Evolutionary conservation across 208 protist species (phyloP).

Genomic region (Wallacemonas sp.): DNA sequence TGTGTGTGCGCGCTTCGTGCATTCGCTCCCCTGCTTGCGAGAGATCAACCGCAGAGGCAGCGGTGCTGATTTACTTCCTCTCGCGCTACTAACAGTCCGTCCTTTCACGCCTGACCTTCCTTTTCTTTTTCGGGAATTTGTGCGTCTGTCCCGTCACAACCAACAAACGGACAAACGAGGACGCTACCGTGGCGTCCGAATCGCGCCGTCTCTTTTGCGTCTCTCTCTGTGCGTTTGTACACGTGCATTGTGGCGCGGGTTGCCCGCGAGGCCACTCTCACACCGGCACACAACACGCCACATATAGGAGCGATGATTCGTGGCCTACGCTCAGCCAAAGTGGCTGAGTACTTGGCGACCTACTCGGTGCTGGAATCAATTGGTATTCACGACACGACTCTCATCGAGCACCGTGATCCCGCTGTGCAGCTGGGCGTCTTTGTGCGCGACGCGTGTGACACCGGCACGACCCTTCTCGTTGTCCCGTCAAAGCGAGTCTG

Average conservation of each 20-base stretch:
- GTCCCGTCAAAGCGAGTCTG: slow-evolving; percentile 67
- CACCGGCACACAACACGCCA: too few relatives aligned
- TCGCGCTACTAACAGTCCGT: background rate
- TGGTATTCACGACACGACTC: slow-evolving; percentile 69
- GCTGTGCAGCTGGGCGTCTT: slow-evolving; percentile 71
- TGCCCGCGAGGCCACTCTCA: too few relatives aligned
- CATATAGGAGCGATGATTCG: slow-evolving; percentile 29
- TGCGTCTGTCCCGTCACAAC: too few relatives aligned
- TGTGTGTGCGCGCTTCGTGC: too few relatives aligned
- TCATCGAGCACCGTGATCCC: slow-evolving; percentile 83
- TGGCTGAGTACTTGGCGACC: slow-evolving; percentile 85
- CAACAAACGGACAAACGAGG: too few relatives aligned
- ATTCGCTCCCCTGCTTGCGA: too few relatives aligned
- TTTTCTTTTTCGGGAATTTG: too few relatives aligned
- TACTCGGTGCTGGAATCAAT: slow-evolving; percentile 81
- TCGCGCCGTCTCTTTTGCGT: too few relatives aligned
- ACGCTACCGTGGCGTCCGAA: too few relatives aligned
- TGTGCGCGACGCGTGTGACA: slow-evolving; percentile 82
- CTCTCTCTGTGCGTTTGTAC: background rate
- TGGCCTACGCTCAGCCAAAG: slow-evolving; percentile 55
- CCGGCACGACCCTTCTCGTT: slow-evolving; percentile 70
- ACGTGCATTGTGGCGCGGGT: too few relatives aligned
- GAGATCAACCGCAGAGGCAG: too few relatives aligned
- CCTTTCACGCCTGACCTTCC: background rate
- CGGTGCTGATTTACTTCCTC: background rate